Evolutionary conservation across 768 basidiomycete genomes (phyloP), one percentile per base, ranked within the genome.

Genomic region (Amanita phalloides): DNA sequence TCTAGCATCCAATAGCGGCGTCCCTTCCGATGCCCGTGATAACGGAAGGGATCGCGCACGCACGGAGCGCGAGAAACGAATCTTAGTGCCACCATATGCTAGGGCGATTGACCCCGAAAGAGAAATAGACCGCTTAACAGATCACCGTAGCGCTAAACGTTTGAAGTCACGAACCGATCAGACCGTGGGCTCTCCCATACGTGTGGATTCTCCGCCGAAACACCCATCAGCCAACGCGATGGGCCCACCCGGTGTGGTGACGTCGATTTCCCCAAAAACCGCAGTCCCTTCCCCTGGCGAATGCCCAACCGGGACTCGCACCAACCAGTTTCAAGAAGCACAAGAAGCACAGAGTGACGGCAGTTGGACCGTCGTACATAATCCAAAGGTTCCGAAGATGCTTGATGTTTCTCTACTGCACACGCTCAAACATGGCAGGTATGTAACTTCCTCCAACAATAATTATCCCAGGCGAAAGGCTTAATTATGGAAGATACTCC

Each of bases 341-440:
- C 26, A 38, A n/a, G 41, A 42, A 30, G 13, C 14, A 6, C 26
- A 38, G 20, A 32, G 32, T 43, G 39, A 50, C 28, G 36, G 21
- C 36, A 90, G 92, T 65, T 95, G 92, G 92, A 85, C 86, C 61
- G 88, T 84, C 3, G 73, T 90, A 48, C 91, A 85, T 70, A 91
- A 87, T 63, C 81, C 86, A 39, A 82, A 82, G 61, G 77, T 81
- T 43, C 82, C 84, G 63, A 76, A 78, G 48, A 70, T 75, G 39
- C 70, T 90, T 48, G 87, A 92, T 61, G 84, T 95, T 20, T 66
- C 68, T 39, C 67, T 94, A 51, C 77, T 88, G 20, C 90, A 93
- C 63, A 88, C 86, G 2, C 71, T 95, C 21, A 76, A 77, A 63
- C 91, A 95, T 60, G 82, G 85, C 59, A 90, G 86, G 90, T 91